These are phyloP conservation scores for Leishmania aethiopica DNA, from an alignment of 208 protist genomes.

Conservation along the genomic window DNA sequence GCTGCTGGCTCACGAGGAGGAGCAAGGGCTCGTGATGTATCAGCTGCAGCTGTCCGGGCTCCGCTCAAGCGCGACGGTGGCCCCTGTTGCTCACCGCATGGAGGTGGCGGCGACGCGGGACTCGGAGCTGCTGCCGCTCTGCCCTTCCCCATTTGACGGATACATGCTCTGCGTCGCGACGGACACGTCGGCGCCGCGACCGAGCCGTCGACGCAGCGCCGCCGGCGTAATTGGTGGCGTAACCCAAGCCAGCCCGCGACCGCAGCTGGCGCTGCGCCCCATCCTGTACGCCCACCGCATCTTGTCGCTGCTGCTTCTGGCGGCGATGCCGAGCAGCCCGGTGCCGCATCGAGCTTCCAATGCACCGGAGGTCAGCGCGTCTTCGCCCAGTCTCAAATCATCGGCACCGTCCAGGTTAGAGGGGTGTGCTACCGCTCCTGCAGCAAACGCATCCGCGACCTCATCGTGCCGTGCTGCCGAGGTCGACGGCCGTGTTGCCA, in stretches of 20 bases:
- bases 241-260: conserved; percentile 5
- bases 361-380: not conserved
- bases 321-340: conserved; percentile 25
- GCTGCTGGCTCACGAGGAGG: conserved; percentile 37
- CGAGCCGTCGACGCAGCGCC: not conserved
- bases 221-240: not conserved
- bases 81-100: conserved; percentile 12
- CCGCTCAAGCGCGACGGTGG: not conserved
- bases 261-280: conserved; percentile 32
- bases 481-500: conserved; percentile 19
- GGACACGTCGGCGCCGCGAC: conserved; percentile 14
- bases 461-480: conserved; percentile 3
- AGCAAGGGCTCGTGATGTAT: conserved; percentile 25
- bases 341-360: not conserved
- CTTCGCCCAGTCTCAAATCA: not conserved
- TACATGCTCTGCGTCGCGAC: conserved; percentile 42
- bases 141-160: conserved; percentile 61
- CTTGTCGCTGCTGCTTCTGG: conserved; percentile 43
- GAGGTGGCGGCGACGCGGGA: conserved; percentile 35
- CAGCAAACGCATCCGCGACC: not conserved
- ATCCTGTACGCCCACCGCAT: conserved; percentile 65
- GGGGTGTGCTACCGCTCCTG: not conserved
- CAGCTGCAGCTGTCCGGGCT: conserved; percentile 10
- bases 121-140: conserved; percentile 48
- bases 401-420: not conserved